Percentiles rank a stretch among this genome's conserved stretches.
These are phyloP conservation scores for Clarireedia monteithiana DNA, from an alignment of 2,329 filamentous ascomycete species.

Conservation along the genomic window DNA sequence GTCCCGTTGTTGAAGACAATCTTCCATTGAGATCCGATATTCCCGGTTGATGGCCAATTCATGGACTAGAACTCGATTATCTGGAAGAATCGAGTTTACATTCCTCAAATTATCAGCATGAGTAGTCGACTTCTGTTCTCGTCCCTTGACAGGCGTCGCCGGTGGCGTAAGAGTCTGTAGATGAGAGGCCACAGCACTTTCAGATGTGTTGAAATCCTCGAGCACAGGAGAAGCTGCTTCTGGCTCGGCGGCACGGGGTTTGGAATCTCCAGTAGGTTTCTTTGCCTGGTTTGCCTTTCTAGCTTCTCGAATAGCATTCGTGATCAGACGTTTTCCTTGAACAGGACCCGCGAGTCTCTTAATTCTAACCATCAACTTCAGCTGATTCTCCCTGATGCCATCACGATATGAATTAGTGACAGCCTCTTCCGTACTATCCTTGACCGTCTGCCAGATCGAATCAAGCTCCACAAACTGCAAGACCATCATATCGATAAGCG, in stretches of 20 bases:
- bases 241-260: conserved; percentile 48
- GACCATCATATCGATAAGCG: conserved; percentile 77
- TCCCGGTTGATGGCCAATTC: conserved; percentile 74
- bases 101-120: conserved; percentile 25
- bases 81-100: conserved; percentile 48
- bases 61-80: conserved; percentile 69
- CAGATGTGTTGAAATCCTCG: conserved; percentile 35
- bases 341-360: conserved; percentile 68
- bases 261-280: conserved; percentile 61
- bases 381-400: conserved; percentile 73
- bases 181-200: conserved; percentile 34
- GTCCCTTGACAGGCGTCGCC: conserved; percentile 36
- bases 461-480: conserved; percentile 79
- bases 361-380: conserved; percentile 71
- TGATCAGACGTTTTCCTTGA: conserved; percentile 63
- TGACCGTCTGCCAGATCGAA: conserved; percentile 76
- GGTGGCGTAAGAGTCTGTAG: conserved; percentile 46
- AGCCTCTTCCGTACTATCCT: conserved; percentile 65
- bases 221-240: conserved; percentile 32
- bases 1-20: conserved; percentile 52
- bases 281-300: conserved; percentile 56
- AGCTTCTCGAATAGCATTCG: conserved; percentile 66
- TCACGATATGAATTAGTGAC: conserved; percentile 71
- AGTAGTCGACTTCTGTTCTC: conserved; percentile 6
- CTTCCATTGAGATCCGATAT: conserved; percentile 58